Evolutionary conservation across 352 stramenopile species (phyloP), one percentile per base, ranked within the genome.

Genomic region (Globisporangium middletonii): DNA sequence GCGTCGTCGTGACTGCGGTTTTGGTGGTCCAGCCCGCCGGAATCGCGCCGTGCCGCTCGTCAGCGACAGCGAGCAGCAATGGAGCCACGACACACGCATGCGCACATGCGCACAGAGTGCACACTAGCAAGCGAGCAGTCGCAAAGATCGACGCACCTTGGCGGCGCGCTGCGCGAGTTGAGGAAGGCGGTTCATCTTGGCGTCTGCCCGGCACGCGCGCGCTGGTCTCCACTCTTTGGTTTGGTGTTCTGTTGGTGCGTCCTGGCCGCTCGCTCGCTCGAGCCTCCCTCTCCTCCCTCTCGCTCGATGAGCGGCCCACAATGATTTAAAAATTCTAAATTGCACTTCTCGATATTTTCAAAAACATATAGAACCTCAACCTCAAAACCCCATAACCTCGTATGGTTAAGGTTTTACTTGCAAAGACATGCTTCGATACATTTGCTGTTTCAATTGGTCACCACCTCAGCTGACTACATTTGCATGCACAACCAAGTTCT

Each of bases 151-250:
- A 68, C 75, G 47, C 46, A 91, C 80, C 80, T 91, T 88, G 63
- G 80, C 78, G 65, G 73, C 80, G 60, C 79, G 74, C 69, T 91
- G 78, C 63, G 82, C 67, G 67, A 91, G 71, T 65, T 77, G 76
- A 58, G 76, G 71, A 64, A 82, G 63, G 70, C 80, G 78, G 69
- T 91, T 88, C 74, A 91, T 84, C 69, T 69, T 87, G 49, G 72
- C 82, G 62, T 43, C 42, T 49, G 49, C 48, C 13, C 50, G 48
- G 43, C 18, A 13, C 9, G 8, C 8, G 8, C 43, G 16, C 8
- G 16, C 18, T 48, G 45, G 49, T 55, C 68, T 68, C 63, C 75
- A 79, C 67, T 77, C 69, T 48, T 63, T 72, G 62, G 71, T 65
- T 68, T 35, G 30, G 30, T 38, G 33, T 65, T 66, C 63, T 81